Evolutionary conservation across 176 grass and related monocot genomes (phyloP).

Genomic region (Lolium rigidum): DNA sequence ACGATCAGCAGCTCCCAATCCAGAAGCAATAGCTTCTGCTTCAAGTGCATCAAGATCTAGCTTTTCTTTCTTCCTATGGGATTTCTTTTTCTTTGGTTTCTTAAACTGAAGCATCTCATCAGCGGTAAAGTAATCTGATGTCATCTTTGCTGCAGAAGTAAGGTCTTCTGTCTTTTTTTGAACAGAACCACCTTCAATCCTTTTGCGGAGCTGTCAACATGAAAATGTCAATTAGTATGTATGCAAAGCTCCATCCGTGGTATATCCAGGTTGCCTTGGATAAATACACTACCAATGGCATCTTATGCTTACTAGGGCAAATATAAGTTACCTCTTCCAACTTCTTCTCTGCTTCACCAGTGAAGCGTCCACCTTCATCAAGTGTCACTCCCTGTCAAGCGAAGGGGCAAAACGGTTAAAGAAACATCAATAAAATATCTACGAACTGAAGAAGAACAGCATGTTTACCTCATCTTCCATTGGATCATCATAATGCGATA

Average conservation of each 20-base stretch:
- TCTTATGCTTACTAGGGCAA: neutral
- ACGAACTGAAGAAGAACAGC: conserved; percentile 27
- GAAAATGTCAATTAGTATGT: conserved; percentile 32
- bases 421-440: conserved; percentile 17
- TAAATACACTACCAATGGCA: neutral
- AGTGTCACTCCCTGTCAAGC: conserved; percentile 71
- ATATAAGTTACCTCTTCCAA: conserved; percentile 69
- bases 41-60: conserved; percentile 89
- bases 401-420: conserved; percentile 35
- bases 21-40: conserved; percentile 82
- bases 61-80: conserved; percentile 90
- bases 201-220: conserved; percentile 80
- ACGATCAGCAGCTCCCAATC: conserved; percentile 77
- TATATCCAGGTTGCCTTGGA: conserved; percentile 14
- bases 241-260: neutral
- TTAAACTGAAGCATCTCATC: conserved; percentile 95
- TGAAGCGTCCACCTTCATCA: conserved; percentile 83
- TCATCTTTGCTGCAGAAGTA: conserved; percentile 55
- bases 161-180: conserved; percentile 75
- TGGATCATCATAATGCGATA: conserved; percentile 87
- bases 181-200: conserved; percentile 61
- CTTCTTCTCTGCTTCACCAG: conserved; percentile 80
- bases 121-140: conserved; percentile 83
- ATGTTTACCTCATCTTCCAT: conserved; percentile 79
- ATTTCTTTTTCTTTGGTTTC: conserved; percentile 99